Evolutionary conservation across 1,284 basidiomycete species (phyloP).

Genomic region (Apiotrichum laibachii): DNA sequence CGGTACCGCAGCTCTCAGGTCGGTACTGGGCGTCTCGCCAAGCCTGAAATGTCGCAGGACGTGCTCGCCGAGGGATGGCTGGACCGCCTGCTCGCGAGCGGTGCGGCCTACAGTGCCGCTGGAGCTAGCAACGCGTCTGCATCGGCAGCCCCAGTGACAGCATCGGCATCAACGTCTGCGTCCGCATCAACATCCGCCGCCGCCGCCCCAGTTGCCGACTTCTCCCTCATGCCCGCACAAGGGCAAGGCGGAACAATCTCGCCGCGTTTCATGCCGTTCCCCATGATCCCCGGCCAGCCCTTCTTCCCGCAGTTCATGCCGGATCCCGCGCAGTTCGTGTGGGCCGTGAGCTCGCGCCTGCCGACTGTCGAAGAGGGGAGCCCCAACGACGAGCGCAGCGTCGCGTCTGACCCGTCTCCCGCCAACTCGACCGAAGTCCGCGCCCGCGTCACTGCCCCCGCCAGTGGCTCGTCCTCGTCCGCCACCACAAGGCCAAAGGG

Average conservation of each 20-base stretch:
- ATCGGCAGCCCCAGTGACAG: neutral
- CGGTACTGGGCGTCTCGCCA: neutral
- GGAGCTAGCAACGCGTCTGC: neutral
- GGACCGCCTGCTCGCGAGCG: constrained; percentile 11
- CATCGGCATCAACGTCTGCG: neutral
- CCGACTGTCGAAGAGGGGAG: constrained; percentile 32
- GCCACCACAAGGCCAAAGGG: constrained; percentile 2
- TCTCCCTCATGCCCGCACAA: too few species aligned
- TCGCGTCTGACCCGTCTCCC: constrained; percentile 10
- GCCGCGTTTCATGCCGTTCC: too few species aligned
- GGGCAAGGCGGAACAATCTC: too few species aligned
- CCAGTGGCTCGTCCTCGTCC: too few species aligned
- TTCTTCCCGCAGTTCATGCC: constrained; percentile 1
- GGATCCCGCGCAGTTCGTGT: constrained; percentile 32
- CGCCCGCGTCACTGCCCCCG: neutral
- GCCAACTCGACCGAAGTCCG: neutral
- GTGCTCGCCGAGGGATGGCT: constrained; percentile 16
- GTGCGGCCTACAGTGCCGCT: neutral
- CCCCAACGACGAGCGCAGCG: constrained; percentile 20
- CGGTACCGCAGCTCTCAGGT: constrained; percentile 12
- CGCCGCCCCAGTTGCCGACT: too few species aligned
- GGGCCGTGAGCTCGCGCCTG: constrained; percentile 30
- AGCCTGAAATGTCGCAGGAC: too few species aligned
- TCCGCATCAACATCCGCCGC: too few species aligned
- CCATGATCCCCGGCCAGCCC: neutral